These are phyloP conservation scores for Mucor velutinosus DNA, from an alignment of 371 early-diverging fungal genomes.

Conservation along the genomic window DNA sequence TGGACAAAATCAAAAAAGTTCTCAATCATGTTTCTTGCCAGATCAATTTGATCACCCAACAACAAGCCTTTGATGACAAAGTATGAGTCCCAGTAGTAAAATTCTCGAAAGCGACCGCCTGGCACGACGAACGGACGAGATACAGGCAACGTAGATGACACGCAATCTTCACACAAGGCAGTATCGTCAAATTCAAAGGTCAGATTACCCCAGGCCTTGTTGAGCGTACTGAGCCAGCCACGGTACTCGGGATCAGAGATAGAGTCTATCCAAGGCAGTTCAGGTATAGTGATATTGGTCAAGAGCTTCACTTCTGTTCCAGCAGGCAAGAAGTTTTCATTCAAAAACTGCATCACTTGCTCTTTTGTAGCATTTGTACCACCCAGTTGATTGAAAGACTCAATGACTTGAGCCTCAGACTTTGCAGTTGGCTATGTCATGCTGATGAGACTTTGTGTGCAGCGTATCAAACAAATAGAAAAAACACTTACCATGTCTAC, in stretches of 20 bases:
- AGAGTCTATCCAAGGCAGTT: constrained; percentile 51
- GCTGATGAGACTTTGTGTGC: not conserved
- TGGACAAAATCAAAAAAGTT: constrained; percentile 77
- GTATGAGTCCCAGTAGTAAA: constrained; percentile 92
- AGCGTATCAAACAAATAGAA: not conserved
- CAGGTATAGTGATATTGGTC: constrained; percentile 14
- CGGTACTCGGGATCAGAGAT: constrained; percentile 53
- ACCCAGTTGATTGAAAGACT: constrained; percentile 55
- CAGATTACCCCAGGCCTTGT: constrained; percentile 65
- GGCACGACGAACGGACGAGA: constrained; percentile 81
- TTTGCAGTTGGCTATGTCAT: constrained; percentile 56
- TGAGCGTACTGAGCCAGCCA: constrained; percentile 54
- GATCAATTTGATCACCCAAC: constrained; percentile 59
- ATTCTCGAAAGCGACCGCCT: constrained; percentile 90
- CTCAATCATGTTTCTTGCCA: constrained; percentile 64
- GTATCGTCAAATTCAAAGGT: constrained; percentile 54
- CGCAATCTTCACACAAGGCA: constrained; percentile 58
- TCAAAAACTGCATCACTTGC: constrained; percentile 55
- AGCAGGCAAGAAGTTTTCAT: constrained; percentile 60
- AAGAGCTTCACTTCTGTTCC: constrained; percentile 31
- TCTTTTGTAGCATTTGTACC: constrained; percentile 47
- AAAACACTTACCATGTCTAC: constrained; percentile 62
- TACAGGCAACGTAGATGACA: constrained; percentile 54
- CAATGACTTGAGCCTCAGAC: constrained; percentile 56
- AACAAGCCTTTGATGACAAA: constrained; percentile 85